phyloP scores from a whole-genome alignment of 192 early-diverging fungal species.

The Funneliformis geosporum region DNA sequence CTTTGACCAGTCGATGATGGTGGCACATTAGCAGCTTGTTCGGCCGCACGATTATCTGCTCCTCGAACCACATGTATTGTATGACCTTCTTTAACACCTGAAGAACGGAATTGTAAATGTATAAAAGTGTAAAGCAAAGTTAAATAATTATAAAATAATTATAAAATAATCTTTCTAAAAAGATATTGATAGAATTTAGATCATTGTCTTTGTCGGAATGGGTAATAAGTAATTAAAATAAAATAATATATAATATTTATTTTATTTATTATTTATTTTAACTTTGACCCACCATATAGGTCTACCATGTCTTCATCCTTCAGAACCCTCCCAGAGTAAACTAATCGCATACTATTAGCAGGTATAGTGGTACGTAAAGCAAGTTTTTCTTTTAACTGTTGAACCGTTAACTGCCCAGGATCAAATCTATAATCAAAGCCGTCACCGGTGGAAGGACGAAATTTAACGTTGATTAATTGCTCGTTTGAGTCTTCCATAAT shows the following conservation, averaged over 20 bases:
- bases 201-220: no score
- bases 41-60: slow-evolving; percentile 45
- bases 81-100: slow-evolving; percentile 76
- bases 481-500: not conserved
- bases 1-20: slow-evolving; percentile 44
- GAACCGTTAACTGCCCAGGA: slow-evolving; percentile 59
- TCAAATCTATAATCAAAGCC: slow-evolving; percentile 52
- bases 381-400: slow-evolving; percentile 73
- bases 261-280: not conserved
- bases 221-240: not conserved
- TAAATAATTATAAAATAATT: no score
- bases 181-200: not conserved
- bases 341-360: slow-evolving; percentile 73
- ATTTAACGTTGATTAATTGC: slow-evolving; percentile 41
- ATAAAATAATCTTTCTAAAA: not conserved
- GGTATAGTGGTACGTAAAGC: slow-evolving; percentile 53
- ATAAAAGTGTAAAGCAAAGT: not conserved
- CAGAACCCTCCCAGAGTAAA: slow-evolving; percentile 89
- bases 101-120: not conserved
- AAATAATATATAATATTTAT: not conserved
- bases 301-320: slow-evolving; percentile 84
- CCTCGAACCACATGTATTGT: slow-evolving; percentile 90
- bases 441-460: slow-evolving; percentile 54
- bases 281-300: slow-evolving; percentile 59
- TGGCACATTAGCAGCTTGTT: slow-evolving; percentile 45